Percentiles rank a stretch among this genome's conserved stretches.
phyloP scores from a whole-genome alignment of 2,329 filamentous ascomycete genomes.

The Polytolypa hystricis region DNA sequence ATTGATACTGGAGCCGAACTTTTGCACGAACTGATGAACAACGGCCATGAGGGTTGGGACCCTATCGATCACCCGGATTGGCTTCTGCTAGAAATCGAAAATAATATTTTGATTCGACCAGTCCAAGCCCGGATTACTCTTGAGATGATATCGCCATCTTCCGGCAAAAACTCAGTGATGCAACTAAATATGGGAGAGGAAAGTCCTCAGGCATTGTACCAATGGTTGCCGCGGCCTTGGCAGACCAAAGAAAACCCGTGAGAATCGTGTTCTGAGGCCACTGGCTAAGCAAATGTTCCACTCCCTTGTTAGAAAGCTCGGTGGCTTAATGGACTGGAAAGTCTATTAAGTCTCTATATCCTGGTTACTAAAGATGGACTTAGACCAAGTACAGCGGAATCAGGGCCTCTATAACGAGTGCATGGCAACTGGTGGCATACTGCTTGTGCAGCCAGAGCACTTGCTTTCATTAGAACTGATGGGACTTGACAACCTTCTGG shows the following conservation, averaged over 20 bases:
- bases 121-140: slow-evolving; percentile 49
- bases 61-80: slow-evolving; percentile 45
- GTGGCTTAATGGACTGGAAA: slow-evolving; percentile 41
- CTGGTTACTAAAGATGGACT: slow-evolving; percentile 32
- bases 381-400: slow-evolving; percentile 26
- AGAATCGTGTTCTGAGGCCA: slow-evolving; percentile 47
- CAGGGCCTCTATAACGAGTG: slow-evolving; percentile 35
- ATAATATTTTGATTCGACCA: slow-evolving; percentile 47
- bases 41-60: slow-evolving; percentile 47
- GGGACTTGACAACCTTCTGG: slow-evolving; percentile 41
- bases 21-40: slow-evolving; percentile 33
- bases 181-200: slow-evolving; percentile 58
- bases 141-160: slow-evolving; percentile 42
- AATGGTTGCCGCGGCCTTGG: slow-evolving; percentile 44
- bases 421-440: slow-evolving; percentile 39
- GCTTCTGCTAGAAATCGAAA: slow-evolving; percentile 55
- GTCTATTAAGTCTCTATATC: slow-evolving; percentile 49
- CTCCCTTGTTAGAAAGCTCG: slow-evolving; percentile 41
- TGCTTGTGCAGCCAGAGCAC: slow-evolving; percentile 54
- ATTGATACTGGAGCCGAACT: slow-evolving; percentile 11
- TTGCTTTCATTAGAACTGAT: slow-evolving; percentile 53
- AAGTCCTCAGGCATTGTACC: slow-evolving; percentile 59
- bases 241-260: slow-evolving; percentile 39
- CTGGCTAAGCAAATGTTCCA: slow-evolving; percentile 50
- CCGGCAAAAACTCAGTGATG: slow-evolving; percentile 40